Conservation (phyloP, 1,284 basidiomycete genomes). For the Cutaneotrichosporon mucoides region DNA sequence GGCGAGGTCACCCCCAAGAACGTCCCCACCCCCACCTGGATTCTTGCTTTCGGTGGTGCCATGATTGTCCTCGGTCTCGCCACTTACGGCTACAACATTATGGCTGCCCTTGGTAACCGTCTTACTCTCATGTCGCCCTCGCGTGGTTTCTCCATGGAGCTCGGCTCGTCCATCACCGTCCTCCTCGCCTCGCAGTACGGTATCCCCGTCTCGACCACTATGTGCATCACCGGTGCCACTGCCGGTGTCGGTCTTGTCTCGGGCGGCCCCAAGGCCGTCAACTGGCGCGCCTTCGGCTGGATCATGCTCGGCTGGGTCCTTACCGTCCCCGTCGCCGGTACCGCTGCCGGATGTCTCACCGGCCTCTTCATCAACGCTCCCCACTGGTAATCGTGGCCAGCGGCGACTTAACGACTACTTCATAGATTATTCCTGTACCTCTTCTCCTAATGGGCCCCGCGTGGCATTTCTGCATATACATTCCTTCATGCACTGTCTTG, state of each 20-base stretch:
- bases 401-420: too few species aligned
- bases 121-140: slow-evolving; percentile 53
- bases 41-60: slow-evolving; percentile 49
- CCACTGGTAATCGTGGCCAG: slow-evolving; percentile 10
- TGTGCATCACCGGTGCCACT: slow-evolving; percentile 47
- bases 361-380: slow-evolving; percentile 51
- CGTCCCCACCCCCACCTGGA: slow-evolving; percentile 50
- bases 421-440: too few species aligned
- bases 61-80: slow-evolving; percentile 52
- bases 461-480: too few species aligned
- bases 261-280: slow-evolving; percentile 46
- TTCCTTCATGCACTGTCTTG: too few species aligned
- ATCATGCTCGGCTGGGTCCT: slow-evolving; percentile 47
- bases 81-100: slow-evolving; percentile 50
- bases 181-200: slow-evolving; percentile 50
- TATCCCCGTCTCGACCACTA: slow-evolving; percentile 49
- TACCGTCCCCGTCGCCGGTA: slow-evolving; percentile 51
- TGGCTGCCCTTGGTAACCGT: slow-evolving; percentile 50
- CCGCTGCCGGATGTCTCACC: slow-evolving; percentile 44
- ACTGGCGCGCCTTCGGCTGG: slow-evolving; percentile 42
- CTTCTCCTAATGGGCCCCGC: too few species aligned
- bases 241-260: slow-evolving; percentile 47
- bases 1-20: slow-evolving; percentile 35
- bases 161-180: slow-evolving; percentile 52
- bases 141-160: slow-evolving; percentile 54